Evolutionary conservation across 805 yeast species (phyloP).

Genomic region (Starmerella bombi): DNA sequence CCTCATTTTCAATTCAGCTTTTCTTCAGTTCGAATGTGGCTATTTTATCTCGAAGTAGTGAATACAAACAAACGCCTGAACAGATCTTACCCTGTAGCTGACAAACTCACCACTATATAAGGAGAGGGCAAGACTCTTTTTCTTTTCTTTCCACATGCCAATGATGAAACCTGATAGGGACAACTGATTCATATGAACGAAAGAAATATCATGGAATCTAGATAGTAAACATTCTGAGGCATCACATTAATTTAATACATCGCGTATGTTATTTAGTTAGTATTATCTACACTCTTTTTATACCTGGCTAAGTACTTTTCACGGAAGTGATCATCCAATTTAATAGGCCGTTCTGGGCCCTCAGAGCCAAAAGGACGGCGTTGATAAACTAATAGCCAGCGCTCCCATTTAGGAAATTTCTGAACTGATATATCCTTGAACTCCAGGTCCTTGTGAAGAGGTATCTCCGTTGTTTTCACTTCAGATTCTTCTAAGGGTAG

Average conservation of each 20-base stretch:
- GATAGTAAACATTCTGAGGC: slow-evolving; percentile 26
- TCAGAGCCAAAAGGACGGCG: slow-evolving; percentile 34
- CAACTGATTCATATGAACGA: slow-evolving; percentile 25
- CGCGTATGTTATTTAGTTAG: neutral
- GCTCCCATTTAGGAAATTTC: slow-evolving; percentile 84
- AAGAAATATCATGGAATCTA: slow-evolving; percentile 22
- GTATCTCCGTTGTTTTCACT: slow-evolving; percentile 35
- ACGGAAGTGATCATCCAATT: slow-evolving; percentile 46
- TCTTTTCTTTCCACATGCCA: slow-evolving; percentile 10
- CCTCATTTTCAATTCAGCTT: no score
- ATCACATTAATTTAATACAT: neutral
- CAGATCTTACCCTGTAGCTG: no score
- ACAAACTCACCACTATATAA: neutral
- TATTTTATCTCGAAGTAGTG: no score
- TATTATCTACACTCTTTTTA: slow-evolving; percentile 2
- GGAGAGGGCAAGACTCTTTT: neutral
- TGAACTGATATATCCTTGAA: slow-evolving; percentile 67
- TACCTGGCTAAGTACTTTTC: slow-evolving; percentile 66
- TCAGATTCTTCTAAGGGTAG: slow-evolving; percentile 95
- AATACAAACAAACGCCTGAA: no score
- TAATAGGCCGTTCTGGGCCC: slow-evolving; percentile 38
- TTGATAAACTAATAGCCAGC: slow-evolving; percentile 70
- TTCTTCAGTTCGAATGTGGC: no score
- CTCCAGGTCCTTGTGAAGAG: slow-evolving; percentile 63
- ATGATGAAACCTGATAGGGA: slow-evolving; percentile 29